phyloP scores from a whole-genome alignment of 1,284 basidiomycete genomes.

The Moesziomyces globuligerus region DNA sequence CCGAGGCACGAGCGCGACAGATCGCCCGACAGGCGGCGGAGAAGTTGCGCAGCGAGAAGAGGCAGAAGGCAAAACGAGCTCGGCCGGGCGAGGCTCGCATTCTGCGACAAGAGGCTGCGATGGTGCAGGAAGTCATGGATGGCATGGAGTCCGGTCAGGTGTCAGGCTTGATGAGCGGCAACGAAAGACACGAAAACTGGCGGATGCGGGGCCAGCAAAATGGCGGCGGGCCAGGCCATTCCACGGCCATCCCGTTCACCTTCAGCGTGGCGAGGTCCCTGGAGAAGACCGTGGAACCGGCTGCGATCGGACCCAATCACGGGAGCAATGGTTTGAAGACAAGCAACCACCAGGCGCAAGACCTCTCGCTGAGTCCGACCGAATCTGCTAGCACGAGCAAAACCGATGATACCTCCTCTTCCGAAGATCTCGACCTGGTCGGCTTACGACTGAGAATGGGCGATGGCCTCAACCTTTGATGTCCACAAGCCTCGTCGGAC shows the following conservation, averaged over 20 bases:
- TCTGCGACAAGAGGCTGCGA: conserved; percentile 26
- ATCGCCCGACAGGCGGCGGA: conserved; percentile 19
- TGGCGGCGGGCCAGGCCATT: neutral
- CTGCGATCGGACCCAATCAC: neutral
- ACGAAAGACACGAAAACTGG: conserved; percentile 4
- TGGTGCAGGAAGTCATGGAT: conserved; percentile 32
- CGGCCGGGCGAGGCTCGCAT: conserved; percentile 19
- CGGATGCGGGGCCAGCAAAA: conserved; percentile 11
- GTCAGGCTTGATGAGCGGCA: neutral
- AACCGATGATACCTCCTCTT: conserved; percentile 21
- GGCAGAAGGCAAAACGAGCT: conserved; percentile 12
- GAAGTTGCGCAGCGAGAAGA: conserved; percentile 17
- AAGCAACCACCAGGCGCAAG: neutral
- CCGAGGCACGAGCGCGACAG: conserved; percentile 10
- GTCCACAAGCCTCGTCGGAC: too few species aligned
- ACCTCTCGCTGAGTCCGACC: conserved; percentile 8
- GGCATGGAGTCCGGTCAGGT: conserved; percentile 11
- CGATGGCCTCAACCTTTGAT: neutral
- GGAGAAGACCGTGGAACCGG: neutral
- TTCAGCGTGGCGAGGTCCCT: conserved; percentile 22
- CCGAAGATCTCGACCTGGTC: conserved; percentile 32
- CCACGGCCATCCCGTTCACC: conserved; percentile 11
- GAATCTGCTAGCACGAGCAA: conserved; percentile 9
- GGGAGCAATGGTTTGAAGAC: neutral
- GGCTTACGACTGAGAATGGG: conserved; percentile 13